Evolutionary conservation across 1,284 basidiomycete species (phyloP), one percentile per base, ranked within the genome.

Genomic region (Pascua sp.): DNA sequence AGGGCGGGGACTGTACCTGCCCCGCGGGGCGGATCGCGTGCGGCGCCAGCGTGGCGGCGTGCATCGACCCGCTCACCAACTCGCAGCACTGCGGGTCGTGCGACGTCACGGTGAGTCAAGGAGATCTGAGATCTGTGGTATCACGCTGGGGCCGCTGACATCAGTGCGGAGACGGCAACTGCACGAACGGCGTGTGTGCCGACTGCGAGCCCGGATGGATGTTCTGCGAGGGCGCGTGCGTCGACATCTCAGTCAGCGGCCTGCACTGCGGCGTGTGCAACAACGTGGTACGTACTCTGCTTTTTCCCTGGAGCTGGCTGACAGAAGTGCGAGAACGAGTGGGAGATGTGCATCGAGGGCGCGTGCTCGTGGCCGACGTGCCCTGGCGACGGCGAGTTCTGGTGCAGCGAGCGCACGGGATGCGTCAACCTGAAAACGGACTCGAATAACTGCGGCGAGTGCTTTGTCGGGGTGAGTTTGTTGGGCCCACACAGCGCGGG

Each of bases 301-400:
- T 18, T 11, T 10, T 9, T 10, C 5, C 8, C 10, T 24, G 43
- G 17, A 16, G 4, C 17, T 45, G n/a, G n/a, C 17, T 45, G 32
- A 45, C 17, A 8, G 51, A 47, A 11, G 61, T 58, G 55, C 44
- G 51, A 17, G 24, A 38, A 38, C 15, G 45, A 47, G 39, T 11
- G 51, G 13, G 51, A 53, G 51, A n/a, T 44, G 18, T 47, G 46
- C 46, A 16, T 4, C 43, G 17, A 45, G 17, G 43, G 43, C 12
- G 42, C 18, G 4, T 43, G 42, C 42, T 8, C 16, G 12, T 8
- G 10, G 5, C 42, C 7, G 17, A 8, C 3, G 17, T 45, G 18
- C 17, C 42, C 42, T n/a, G n/a, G n/a, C n/a, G 5, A 5, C 5
- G 42, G 42, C 42, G 42, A 43, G n/a, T 5, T 8, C 42, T 43